Evolutionary conservation across 208 protist genomes (phyloP), one percentile per base, ranked within the genome.

Genomic region (Strigomonas oncopelti): DNA sequence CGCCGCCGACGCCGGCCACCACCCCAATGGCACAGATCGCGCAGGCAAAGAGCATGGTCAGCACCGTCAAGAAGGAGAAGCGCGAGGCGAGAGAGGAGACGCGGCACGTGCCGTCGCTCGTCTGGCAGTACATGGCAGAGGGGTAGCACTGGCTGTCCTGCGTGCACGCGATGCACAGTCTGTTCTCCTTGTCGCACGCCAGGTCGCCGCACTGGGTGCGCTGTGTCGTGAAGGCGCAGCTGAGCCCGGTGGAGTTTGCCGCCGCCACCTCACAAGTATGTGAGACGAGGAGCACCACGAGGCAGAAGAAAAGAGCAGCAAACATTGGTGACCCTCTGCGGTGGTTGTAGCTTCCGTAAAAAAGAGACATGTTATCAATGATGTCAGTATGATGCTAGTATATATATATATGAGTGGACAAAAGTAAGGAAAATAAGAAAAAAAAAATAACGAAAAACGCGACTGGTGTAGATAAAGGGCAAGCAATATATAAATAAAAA

Each of bases 1-100:
- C 90, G 56, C 90, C 90, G 18, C 90, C 90, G 29, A 93, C 78
- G 29, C 90, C 90, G 3, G 90, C 85, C 56, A 95, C 62, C 18
- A 90, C 87, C 25, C 65, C 87, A 53, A 95, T 78, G 42, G 90
- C 78, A 42, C 86, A 85, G 51, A 95, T 72, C 7, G 74, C 0
- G 45, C 87, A 81, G n/a, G 78, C 73, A 13, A 73, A 38, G 0
- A 92, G 5, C 73, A 92, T 83, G 2, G 90, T 78, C 11, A 90
- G 9, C 0, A 80, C 20, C 27, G 68, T 72, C 14, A 65, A 46
- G 53, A 57, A 77, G 25, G 42, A 68, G 65, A 84, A 77, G 55
- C 55, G 63, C 28, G 29, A 25, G 53, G 64, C 70, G 52, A 85
- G 67, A 29, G 72, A 69, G 32, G 69, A 60, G 32, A 86, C 70